These are phyloP conservation scores for Suhomyces panamericanus DNA, from an alignment of 1,139 yeast genomes.

Conservation along the genomic window DNA sequence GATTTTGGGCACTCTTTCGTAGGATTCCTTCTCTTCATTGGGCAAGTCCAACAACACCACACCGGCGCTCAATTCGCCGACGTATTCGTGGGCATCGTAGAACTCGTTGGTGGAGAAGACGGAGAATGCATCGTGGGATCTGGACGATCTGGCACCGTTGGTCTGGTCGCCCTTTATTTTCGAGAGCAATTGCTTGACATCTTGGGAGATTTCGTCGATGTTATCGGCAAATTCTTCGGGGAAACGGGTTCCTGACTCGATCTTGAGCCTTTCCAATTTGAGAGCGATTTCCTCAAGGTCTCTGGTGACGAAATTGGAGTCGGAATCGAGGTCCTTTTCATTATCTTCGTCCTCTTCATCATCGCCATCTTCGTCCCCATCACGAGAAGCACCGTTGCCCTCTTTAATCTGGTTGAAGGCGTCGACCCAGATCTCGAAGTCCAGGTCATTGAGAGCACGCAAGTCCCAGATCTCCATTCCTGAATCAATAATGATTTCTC, in stretches of 20 bases:
- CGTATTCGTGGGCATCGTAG: constrained; percentile 66
- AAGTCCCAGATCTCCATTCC: constrained; percentile 96
- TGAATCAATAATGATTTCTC: constrained; percentile 81
- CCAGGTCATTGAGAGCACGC: constrained; percentile 62
- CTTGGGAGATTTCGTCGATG: constrained; percentile 19
- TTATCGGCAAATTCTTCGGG: constrained; percentile 14
- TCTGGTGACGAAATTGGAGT: constrained; percentile 8
- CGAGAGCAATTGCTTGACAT: constrained; percentile 21
- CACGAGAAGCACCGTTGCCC: constrained; percentile 10
- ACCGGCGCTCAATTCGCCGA: constrained; percentile 39
- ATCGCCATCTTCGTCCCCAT: constrained; percentile 10
- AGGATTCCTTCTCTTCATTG: constrained; percentile 13
- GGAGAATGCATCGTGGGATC: constrained; percentile 28
- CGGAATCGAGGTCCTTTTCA: constrained; percentile 13
- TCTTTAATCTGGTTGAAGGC: constrained; percentile 61
- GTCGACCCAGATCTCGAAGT: constrained; percentile 79
- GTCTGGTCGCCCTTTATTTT: constrained; percentile 14
- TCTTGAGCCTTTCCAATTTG: constrained; percentile 26
- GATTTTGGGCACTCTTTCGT: constrained; percentile 1
- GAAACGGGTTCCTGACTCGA: constrained; percentile 13
- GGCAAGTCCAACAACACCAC: constrained; percentile 35
- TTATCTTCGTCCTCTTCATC: constrained; percentile 10
- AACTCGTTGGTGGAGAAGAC: constrained; percentile 46
- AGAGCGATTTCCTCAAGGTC: constrained; percentile 23
- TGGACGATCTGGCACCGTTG: neutral